phyloP scores from a whole-genome alignment of 768 basidiomycete species.

The Cytidiella melzeri region DNA sequence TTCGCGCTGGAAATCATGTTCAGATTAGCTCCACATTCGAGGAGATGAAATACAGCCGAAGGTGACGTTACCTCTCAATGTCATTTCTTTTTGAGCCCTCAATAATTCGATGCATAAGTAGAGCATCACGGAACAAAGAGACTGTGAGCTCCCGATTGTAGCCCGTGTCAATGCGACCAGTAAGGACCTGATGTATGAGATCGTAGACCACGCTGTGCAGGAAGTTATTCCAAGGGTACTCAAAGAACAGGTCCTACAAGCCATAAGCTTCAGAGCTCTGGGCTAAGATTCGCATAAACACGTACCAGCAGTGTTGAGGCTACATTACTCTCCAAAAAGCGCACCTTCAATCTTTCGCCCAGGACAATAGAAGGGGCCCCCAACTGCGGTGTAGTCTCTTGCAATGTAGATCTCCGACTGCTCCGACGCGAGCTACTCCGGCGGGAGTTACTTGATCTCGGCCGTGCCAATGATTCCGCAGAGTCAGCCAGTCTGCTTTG shows the following conservation, averaged over 20 bases:
- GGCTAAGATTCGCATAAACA: conserved; percentile 10
- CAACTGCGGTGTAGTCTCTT: conserved; percentile 23
- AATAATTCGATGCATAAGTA: conserved; percentile 78
- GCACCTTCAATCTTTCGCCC: conserved; percentile 77
- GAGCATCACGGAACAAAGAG: conserved; percentile 81
- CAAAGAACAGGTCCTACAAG: conserved; percentile 87
- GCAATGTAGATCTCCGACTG: conserved; percentile 40
- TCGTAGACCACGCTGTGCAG: conserved; percentile 96
- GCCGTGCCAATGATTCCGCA: conserved; percentile 24
- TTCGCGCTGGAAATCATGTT: conserved; percentile 40
- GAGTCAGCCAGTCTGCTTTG: conserved; percentile 23
- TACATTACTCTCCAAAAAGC: conserved; percentile 70
- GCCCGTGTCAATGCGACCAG: conserved; percentile 77
- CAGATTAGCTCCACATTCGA: conserved; percentile 5
- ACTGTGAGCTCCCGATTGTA: conserved; percentile 81
- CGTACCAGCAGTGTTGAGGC: conserved; percentile 73
- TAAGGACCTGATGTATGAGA: conserved; percentile 90
- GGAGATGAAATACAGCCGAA: conserved; percentile 1
- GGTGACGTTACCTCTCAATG: conserved; percentile 53
- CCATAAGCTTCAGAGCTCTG: not conserved
- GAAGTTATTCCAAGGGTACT: conserved; percentile 97
- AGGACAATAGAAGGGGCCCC: conserved; percentile 40
- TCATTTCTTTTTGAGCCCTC: conserved; percentile 83
- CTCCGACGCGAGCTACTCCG: conserved; percentile 45
- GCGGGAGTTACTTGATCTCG: conserved; percentile 43